A percentile compares a stretch with the other conserved stretches of the same genome.
Evolutionary conservation across 306 rosid genomes (phyloP).

Genomic region (Prunus salicina): DNA sequence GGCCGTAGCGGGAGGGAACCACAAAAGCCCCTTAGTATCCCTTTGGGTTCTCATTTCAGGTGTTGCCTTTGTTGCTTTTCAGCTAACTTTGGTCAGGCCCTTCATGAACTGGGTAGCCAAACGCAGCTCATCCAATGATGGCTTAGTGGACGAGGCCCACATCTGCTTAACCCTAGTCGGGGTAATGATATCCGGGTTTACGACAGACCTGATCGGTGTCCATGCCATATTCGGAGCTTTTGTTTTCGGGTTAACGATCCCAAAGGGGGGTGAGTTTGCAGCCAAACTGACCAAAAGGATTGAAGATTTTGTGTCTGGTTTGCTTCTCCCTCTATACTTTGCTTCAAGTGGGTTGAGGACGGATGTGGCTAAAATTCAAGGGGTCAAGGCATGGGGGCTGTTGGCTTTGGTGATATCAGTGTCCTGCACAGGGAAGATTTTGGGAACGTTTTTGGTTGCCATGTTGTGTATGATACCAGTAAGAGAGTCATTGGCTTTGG

Average conservation of each 20-base stretch:
- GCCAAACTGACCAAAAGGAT: constrained; percentile 28
- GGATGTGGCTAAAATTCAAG: background rate
- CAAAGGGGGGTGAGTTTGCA: constrained; percentile 30
- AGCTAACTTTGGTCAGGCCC: constrained; percentile 51
- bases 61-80: constrained; percentile 44
- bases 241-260: constrained; percentile 5
- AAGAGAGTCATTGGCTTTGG: constrained; percentile 67
- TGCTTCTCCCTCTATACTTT: constrained; percentile 16
- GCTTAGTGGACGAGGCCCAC: constrained; percentile 44
- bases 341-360: constrained; percentile 16
- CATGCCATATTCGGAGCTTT: constrained; percentile 71
- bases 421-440: constrained; percentile 72
- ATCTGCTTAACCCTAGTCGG: constrained; percentile 58
- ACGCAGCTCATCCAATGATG: constrained; percentile 37
- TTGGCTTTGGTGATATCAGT: constrained; percentile 18
- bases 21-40: constrained; percentile 54
- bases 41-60: constrained; percentile 68
- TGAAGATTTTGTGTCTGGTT: constrained; percentile 1
- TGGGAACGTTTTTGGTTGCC: constrained; percentile 73
- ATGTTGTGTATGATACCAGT: constrained; percentile 55
- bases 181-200: constrained; percentile 64
- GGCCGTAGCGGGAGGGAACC: constrained; percentile 19
- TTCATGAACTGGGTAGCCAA: constrained; percentile 50
- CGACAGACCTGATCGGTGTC: constrained; percentile 74
- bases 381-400: constrained; percentile 12